Base-by-base conservation (phyloP, 2,329 filamentous ascomycete species). In the Apiospora saccharicola region DNA sequence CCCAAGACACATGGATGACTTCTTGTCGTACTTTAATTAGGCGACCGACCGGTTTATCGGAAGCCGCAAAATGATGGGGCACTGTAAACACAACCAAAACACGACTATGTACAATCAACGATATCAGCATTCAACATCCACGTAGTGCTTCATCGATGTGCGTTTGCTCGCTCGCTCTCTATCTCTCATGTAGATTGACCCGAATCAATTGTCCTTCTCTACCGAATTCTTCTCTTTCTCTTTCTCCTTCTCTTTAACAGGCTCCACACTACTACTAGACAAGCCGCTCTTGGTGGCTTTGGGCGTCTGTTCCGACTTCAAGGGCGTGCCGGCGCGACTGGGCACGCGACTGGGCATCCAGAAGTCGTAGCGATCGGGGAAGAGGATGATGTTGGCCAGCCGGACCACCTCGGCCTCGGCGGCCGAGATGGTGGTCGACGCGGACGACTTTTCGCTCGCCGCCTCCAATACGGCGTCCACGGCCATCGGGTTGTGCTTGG, bases 351-450 rank as follows among this genome's bases (percentile, higher is more conserved):
- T 85, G 16, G 83, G 82, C 81, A 85, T 85, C 76, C 85, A 86
- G 72, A 86, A 85, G 75, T 85, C 84, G 73, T 85, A 87, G 22
- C 83, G 81, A 73, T 88, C 87, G 2, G 87, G 87, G 74, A 89
- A 89, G 41, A 89, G 79, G 70, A 90, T 89, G 71, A 88, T 88
- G 76, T 89, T 90, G 30, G 87, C 87, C 49, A 89, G 80, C 49
- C 86, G 80, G 16, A 89, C 84, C 0, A 89, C 85, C 76, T 89
- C 87, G 2, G 84, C 83, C 79, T 89, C 86, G 2, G 85, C 85
- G 37, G 82, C 79, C 13, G 81, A 82, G 34, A 74, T 77, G 2
- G 78, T 77, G 2, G 78, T 75, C 16, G 77, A 64, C 70, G 74
- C 77, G 47, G 75, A 71, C 67, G 76, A 80, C 72, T 78, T 79